Percentiles rank a stretch among this genome's conserved stretches.
phyloP scores from a whole-genome alignment of 768 basidiomycete genomes.

The Tubosaeta sp. region DNA sequence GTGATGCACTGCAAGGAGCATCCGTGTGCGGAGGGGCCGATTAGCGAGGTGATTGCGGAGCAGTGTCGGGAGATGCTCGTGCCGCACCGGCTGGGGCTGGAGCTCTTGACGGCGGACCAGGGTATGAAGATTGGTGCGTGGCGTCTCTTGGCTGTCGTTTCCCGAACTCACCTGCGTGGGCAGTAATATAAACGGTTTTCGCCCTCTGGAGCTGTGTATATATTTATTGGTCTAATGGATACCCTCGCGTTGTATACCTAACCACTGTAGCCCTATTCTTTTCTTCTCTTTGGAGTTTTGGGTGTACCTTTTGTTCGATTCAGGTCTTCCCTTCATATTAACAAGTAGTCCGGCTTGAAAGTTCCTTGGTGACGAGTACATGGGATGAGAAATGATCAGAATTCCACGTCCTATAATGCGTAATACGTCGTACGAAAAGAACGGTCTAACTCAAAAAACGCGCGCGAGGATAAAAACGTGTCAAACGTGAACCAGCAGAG shows the following conservation, averaged over 20 bases:
- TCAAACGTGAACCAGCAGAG: constrained; percentile 12
- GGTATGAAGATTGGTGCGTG: constrained; percentile 79
- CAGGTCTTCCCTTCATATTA: not conserved
- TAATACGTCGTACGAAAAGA: constrained; percentile 16
- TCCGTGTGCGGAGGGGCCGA: constrained; percentile 46
- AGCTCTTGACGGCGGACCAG: constrained; percentile 67
- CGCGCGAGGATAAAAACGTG: not conserved
- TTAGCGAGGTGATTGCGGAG: constrained; percentile 63
- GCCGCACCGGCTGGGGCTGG: constrained; percentile 60
- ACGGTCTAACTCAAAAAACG: constrained; percentile 9
- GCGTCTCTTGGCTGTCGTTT: not conserved
- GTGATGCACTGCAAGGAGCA: constrained; percentile 88
- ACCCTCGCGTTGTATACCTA: constrained; percentile 34
- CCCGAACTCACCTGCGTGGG: not conserved
- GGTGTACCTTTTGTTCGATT: constrained; percentile 1
- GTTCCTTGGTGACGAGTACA: not conserved
- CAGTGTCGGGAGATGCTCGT: constrained; percentile 67
- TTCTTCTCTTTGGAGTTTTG: not conserved
- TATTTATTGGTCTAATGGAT: constrained; percentile 11
- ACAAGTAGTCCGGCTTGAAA: not conserved
- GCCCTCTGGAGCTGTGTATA: constrained; percentile 3
- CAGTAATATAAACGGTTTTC: constrained; percentile 35
- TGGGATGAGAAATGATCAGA: constrained; percentile 17
- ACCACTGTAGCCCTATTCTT: constrained; percentile 35
- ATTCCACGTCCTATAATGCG: constrained; percentile 26